These are phyloP conservation scores for apple (Malus domestica) DNA, from an alignment of 306 rosid species.

Conservation along the genomic window ASM211411v1 NC_041790.1:34724001-34724500, in stretches of 20 bases:
- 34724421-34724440: conserved; percentile 59
- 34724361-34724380: conserved; percentile 43
- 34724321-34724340: conserved; percentile 75
- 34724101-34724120: no score
- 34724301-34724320: conserved; percentile 71
- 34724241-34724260: neutral
- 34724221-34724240: neutral
- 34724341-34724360: conserved; percentile 59
- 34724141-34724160: neutral
- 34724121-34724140: neutral
- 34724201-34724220: neutral
- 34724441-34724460: conserved; percentile 64
- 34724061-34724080: no score
- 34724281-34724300: neutral
- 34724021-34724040: no score
- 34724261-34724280: neutral
- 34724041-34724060: no score
- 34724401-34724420: conserved; percentile 49
- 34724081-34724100: no score
- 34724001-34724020: no score
- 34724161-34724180: neutral
- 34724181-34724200: no score
- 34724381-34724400: conserved; percentile 33
- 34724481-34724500: conserved; percentile 78
- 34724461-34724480: conserved; percentile 56